Evolutionary conservation across 148 eudicot species (phyloP).

Genomic region (Linanthus parryae): DNA sequence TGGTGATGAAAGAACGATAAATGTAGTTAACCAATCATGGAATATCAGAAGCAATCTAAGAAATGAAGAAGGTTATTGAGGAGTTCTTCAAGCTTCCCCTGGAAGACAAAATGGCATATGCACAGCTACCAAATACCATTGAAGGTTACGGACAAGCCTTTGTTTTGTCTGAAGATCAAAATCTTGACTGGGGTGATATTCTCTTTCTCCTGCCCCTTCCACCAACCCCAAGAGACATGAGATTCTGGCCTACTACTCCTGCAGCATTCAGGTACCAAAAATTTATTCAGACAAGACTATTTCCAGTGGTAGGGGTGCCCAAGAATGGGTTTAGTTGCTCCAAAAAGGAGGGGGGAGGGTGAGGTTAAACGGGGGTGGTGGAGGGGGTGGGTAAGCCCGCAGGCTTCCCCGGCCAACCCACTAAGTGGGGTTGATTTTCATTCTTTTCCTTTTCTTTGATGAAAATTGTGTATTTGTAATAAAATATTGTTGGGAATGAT

Average conservation of each 20-base stretch:
- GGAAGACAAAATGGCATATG: slow-evolving; percentile 9
- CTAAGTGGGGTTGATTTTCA: no score
- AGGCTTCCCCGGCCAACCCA: no score
- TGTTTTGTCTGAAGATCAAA: slow-evolving; percentile 12
- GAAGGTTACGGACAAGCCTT: slow-evolving; percentile 19
- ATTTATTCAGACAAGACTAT: no score
- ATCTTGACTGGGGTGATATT: slow-evolving; percentile 14
- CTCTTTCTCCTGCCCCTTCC: slow-evolving; percentile 8
- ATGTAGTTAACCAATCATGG: slow-evolving; percentile 12
- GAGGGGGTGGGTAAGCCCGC: no score
- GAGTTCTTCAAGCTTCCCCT: slow-evolving; percentile 5
- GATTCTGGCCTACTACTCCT: slow-evolving; percentile 7
- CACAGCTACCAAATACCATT: slow-evolving; percentile 1
- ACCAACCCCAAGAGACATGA: background rate
- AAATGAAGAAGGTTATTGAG: background rate
- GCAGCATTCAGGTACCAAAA: slow-evolving; percentile 10
- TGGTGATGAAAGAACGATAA: no score
- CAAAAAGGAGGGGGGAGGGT: no score
- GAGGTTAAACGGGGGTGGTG: no score
- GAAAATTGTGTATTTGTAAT: no score
- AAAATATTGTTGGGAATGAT: no score
- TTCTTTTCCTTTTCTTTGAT: no score
- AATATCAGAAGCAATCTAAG: slow-evolving; percentile 2
- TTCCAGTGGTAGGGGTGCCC: no score
- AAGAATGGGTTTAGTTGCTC: no score